Evolutionary conservation across 176 grass and related monocot species (phyloP).

Genomic region (sorghum (Sorghum bicolor)): Sorghum_bicolor_NCBIv3 NC_012875.2:53485501-53486000

Average conservation of each 20-base stretch:
- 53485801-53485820: conserved; percentile 12
- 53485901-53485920: conserved; percentile 22
- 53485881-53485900: conserved; percentile 13
- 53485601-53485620: neutral
- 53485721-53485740: conserved; percentile 2
- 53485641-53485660: neutral
- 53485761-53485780: conserved; percentile 7
- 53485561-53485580: neutral
- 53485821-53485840: neutral
- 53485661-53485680: neutral
- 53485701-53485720: conserved; percentile 19
- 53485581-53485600: neutral
- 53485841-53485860: neutral
- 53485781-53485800: conserved; percentile 19
- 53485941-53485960: neutral
- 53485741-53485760: conserved; percentile 17
- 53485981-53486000: too few relatives aligned
- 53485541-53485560: neutral
- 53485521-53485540: neutral
- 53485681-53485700: neutral
- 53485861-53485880: conserved; percentile 8
- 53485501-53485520: neutral
- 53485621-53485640: neutral
- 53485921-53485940: neutral
- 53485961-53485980: too few relatives aligned